Base-by-base conservation (phyloP, 116 monocot species). In the Trichopus zeylanicus region DNA sequence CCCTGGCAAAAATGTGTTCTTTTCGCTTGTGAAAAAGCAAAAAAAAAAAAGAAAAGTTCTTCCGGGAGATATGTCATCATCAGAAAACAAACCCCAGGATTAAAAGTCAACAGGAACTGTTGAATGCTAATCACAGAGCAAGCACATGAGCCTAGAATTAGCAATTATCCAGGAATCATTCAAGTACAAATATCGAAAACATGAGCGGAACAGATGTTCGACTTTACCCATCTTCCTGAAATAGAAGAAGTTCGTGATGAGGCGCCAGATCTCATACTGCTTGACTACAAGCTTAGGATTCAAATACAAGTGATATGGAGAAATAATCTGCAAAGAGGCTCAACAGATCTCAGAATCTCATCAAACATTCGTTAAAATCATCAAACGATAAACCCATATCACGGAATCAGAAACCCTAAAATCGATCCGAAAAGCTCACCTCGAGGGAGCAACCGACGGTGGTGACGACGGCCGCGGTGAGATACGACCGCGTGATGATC, bases 221-320 rank as follows among this genome's bases (percentile, higher is more conserved):
- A 38, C 20, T 59, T 32, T 86, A 97, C 97, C 97, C 87, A 97
- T 82, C 75, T 85, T 91, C 21, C 97, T 73, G 68, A 97, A 97
- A 63, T 82, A 97, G 18, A 91, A 67, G 73, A 91, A 91, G 63
- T 98, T 91, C 13, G 98, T 98, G 48, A 91, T 66, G 31, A 88
- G 84, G 46, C 91, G 82, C 98, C 98, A 98, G 67, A 98, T 75
- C 72, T 98, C 75, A 48, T 80, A 98, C 12, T 85, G 71, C 62
- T 76, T 60, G 22, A 92, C 67, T 29, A 99, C 85, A 5, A 73
- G 83, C 63, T 67, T 78, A 5, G 98, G 88, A 60, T 99, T 80
- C 71, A 99, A 80, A 63, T 99, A 99, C 68, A 99, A 65, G 69
- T 83, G 46, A 65, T 92, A 70, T 7, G 92, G 92, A 42, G 92